Percentiles rank a stretch among this genome's conserved stretches.
These are phyloP conservation scores for Neonectria neomacrospora DNA, from an alignment of 2,329 filamentous ascomycete genomes.

Conservation along the genomic window DNA sequence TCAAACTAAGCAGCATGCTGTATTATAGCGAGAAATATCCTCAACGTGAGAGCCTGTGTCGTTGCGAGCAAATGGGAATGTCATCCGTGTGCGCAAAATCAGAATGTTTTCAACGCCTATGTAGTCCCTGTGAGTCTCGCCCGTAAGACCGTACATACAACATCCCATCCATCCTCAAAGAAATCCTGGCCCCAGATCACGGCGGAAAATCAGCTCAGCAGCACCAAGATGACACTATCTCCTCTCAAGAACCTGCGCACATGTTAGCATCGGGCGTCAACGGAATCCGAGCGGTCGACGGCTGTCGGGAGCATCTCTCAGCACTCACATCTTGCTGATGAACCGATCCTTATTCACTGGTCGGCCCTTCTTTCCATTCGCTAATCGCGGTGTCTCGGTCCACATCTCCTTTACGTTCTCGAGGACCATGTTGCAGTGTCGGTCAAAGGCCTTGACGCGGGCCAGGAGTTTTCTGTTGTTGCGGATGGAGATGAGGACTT, in stretches of 20 bases:
- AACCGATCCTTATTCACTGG: slow-evolving; percentile 98
- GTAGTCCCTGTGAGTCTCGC: slow-evolving; percentile 48
- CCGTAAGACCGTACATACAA: slow-evolving; percentile 46
- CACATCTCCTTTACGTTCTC: slow-evolving; percentile 98
- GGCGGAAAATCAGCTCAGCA: slow-evolving; percentile 71
- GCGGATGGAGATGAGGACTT: slow-evolving; percentile 96
- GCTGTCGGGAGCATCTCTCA: background rate
- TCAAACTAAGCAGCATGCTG: background rate
- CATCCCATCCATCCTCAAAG: slow-evolving; percentile 40
- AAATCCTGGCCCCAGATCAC: slow-evolving; percentile 35
- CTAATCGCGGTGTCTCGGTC: slow-evolving; percentile 89
- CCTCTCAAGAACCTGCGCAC: slow-evolving; percentile 81
- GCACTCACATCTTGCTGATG: slow-evolving; percentile 93
- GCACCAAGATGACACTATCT: slow-evolving; percentile 87
- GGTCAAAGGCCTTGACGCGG: slow-evolving; percentile 97
- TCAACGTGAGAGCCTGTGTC: background rate
- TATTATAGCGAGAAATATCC: background rate
- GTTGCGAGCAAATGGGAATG: background rate
- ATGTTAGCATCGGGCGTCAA: slow-evolving; percentile 32
- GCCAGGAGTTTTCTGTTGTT: slow-evolving; percentile 99
- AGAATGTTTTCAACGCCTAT: slow-evolving; percentile 53
- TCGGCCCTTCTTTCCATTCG: slow-evolving; percentile 87
- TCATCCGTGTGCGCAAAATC: slow-evolving; percentile 33
- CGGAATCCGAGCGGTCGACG: background rate
- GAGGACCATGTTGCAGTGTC: slow-evolving; percentile 98